Base-by-base conservation (phyloP, 2,329 filamentous ascomycete genomes). In the Ilyonectria sp. region DNA sequence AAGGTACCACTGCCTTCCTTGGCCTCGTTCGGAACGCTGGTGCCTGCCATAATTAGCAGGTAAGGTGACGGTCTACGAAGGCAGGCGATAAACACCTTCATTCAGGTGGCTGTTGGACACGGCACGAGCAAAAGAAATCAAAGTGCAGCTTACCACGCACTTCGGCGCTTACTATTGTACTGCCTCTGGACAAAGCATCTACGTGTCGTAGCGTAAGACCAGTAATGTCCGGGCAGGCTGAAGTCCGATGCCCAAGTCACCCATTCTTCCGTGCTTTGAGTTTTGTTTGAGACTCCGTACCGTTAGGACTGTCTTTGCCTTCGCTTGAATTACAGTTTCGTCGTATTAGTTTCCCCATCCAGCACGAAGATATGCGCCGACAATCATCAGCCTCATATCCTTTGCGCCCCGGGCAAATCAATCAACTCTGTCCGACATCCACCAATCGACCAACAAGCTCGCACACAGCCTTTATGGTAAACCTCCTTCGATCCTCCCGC, bases 401-500 rank as follows among this genome's bases (percentile, higher is more conserved):
- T 47, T 65, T 35, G 60, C 50, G 50, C 50, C 40, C 26, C 56
- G 56, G 23, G 40, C 44, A 60, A 60, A 65, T 65, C 56, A 47
- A 60, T 33, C 19, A 59, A 37, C 44, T 19, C 37, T 54, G 15
- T 6, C 35, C 43, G 57, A 47, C 62, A 50, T 55, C 63, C 50
- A 65, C 63, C 63, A 65, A 65, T 65, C 52, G 43, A 43, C 33
- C 47, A 65, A 65, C 50, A 60, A 60, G 50, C 56, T 55, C 44
- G 37, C 21, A 19, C 54, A 47, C 35, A 19, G 52, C 26, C 11
- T 19, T 40, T 46, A 17, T 49, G 23, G 29, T 13, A 53, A 35
- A 15, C 60, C 37, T 59, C 17, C n/a, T 54, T 55, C 2, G 17
- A 47, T 43, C 40, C 17, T 43, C 15, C 40, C 15, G 40, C 52